Conservation (phyloP, 805 yeast species). For the Teunomyces gatunensis region DNA sequence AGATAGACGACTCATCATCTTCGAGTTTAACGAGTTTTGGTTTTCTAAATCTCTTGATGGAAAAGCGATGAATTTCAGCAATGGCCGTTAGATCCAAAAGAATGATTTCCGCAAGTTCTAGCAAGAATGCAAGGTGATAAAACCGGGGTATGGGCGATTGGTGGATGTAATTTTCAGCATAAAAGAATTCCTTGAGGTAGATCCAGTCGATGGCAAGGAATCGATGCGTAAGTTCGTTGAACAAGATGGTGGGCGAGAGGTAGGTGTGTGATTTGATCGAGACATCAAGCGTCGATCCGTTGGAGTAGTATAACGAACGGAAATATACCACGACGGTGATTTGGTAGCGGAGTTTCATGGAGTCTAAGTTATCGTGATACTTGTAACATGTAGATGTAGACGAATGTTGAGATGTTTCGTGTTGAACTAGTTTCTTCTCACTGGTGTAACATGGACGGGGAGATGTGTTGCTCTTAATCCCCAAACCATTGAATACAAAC, state of each 20-base stretch:
- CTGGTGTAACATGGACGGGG: slow-evolving; percentile 25
- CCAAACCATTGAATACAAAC: slow-evolving; percentile 28
- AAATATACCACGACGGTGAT: slow-evolving; percentile 16
- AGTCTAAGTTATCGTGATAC: slow-evolving; percentile 24
- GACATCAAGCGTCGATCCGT: slow-evolving; percentile 9
- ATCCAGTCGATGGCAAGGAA: slow-evolving; percentile 9
- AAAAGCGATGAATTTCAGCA: slow-evolving; percentile 10
- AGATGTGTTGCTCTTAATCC: slow-evolving; percentile 9
- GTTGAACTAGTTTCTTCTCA: slow-evolving; percentile 22
- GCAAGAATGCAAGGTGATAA: slow-evolving; percentile 9
- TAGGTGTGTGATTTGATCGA: slow-evolving; percentile 6
- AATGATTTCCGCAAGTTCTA: slow-evolving; percentile 9
- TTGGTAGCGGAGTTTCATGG: slow-evolving; percentile 26
- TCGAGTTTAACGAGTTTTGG: background rate
- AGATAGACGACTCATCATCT: background rate
- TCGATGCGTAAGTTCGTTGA: slow-evolving; percentile 11
- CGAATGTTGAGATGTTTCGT: slow-evolving; percentile 14
- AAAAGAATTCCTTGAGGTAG: slow-evolving; percentile 14
- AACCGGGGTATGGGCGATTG: slow-evolving; percentile 2
- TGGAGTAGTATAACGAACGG: slow-evolving; percentile 14
- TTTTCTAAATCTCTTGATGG: background rate
- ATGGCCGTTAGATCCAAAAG: slow-evolving; percentile 12
- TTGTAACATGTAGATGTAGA: background rate
- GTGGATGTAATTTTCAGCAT: background rate
- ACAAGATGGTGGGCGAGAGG: slow-evolving; percentile 8